phyloP scores from a whole-genome alignment of 495 filamentous ascomycete genomes.

The Hypoxylon perforatum region DNA sequence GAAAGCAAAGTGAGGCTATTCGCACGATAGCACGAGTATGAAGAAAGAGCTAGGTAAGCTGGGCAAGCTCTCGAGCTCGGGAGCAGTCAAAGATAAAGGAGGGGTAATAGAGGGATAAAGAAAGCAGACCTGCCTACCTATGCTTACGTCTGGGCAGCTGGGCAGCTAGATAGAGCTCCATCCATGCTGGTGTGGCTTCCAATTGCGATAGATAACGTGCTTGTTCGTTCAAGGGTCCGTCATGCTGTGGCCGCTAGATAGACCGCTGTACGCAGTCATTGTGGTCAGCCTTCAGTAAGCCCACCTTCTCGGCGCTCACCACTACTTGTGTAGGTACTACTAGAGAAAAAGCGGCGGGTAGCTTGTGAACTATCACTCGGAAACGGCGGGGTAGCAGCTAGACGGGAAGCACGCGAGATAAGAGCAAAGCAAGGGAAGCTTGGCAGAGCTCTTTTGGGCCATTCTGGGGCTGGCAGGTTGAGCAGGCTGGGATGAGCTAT shows the following conservation, averaged over 20 bases:
- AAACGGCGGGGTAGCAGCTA: slow-evolving; percentile 29
- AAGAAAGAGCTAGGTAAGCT: slow-evolving; percentile 3
- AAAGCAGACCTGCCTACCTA: slow-evolving; percentile 12
- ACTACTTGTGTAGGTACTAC: neutral
- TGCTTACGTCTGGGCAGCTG: slow-evolving; percentile 24
- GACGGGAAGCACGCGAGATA: slow-evolving; percentile 33
- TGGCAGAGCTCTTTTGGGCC: slow-evolving; percentile 34
- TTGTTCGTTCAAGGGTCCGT: slow-evolving; percentile 26
- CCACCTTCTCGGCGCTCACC: slow-evolving; percentile 1
- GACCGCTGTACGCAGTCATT: neutral
- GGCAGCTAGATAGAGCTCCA: slow-evolving; percentile 8
- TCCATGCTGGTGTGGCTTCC: slow-evolving; percentile 14
- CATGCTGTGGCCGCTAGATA: slow-evolving; percentile 30
- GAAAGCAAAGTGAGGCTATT: slow-evolving; percentile 1
- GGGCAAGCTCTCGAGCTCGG: slow-evolving; percentile 22
- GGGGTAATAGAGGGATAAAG: slow-evolving; percentile 37
- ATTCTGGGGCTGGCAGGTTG: slow-evolving; percentile 22
- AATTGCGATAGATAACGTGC: slow-evolving; percentile 41
- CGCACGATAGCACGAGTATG: slow-evolving; percentile 11
- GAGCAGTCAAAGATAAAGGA: slow-evolving; percentile 23
- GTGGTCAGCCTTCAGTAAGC: slow-evolving; percentile 16
- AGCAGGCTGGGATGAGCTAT: slow-evolving; percentile 35
- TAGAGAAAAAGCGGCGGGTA: slow-evolving; percentile 29
- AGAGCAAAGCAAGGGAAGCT: slow-evolving; percentile 28
- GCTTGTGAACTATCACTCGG: slow-evolving; percentile 23